Conservation (phyloP, 306 rosid genomes). For the Glycine tomentella region DNA sequence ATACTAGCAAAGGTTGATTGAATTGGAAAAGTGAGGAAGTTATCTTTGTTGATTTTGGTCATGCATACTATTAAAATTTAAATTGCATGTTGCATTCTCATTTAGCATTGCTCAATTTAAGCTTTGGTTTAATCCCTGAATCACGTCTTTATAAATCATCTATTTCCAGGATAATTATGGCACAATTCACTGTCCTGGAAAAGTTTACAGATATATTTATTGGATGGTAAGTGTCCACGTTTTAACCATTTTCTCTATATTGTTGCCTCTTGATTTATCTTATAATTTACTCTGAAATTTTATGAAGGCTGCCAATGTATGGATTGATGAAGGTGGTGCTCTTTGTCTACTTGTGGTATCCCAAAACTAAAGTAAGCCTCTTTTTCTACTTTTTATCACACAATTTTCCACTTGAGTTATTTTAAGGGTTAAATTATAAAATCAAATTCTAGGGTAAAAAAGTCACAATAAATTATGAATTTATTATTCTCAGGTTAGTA, state of each 20-base stretch:
- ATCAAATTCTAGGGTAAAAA: no score
- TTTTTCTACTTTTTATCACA: no score
- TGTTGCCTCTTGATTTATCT: constrained; percentile 1
- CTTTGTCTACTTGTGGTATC: constrained; percentile 86
- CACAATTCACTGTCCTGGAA: constrained; percentile 76
- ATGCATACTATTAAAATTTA: background rate
- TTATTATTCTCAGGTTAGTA: no score
- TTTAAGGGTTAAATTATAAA: no score
- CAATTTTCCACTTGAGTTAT: no score
- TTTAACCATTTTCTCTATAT: background rate
- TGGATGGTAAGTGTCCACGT: constrained; percentile 60
- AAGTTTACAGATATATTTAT: constrained; percentile 68
- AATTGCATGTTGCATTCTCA: constrained; percentile 4
- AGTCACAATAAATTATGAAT: no score
- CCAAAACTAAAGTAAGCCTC: constrained; percentile 71
- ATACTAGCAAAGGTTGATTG: background rate
- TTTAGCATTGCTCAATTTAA: background rate
- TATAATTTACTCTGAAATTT: constrained; percentile 25
- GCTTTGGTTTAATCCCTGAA: background rate
- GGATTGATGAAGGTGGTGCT: constrained; percentile 79
- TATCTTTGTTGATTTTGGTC: constrained; percentile 18
- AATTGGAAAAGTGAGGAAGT: background rate
- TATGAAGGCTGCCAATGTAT: constrained; percentile 85
- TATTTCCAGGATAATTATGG: constrained; percentile 83
- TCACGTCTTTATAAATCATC: background rate